Evolutionary conservation across 768 basidiomycete genomes (phyloP).

Genomic region (Austroboletus festivus): DNA sequence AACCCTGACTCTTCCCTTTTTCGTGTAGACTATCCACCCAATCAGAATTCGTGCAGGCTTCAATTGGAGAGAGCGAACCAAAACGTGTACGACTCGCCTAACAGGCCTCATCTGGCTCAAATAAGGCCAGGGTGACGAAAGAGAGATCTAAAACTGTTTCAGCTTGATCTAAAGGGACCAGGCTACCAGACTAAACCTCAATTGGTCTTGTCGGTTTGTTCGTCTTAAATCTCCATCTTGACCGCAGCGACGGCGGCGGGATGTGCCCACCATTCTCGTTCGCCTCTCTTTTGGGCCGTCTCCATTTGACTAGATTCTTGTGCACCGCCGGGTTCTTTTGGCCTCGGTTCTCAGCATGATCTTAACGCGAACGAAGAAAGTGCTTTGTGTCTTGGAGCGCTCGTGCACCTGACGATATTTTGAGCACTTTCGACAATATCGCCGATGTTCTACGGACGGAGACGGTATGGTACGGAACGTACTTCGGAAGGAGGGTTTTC

Average conservation of each 20-base stretch:
- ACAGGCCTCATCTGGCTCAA: conserved; percentile 1
- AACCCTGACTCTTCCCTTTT: conserved; percentile 15
- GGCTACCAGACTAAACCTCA: not conserved
- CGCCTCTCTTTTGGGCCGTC: conserved; percentile 19
- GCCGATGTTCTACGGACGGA: conserved; percentile 13
- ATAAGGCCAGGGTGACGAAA: not conserved
- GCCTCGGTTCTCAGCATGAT: conserved; percentile 3
- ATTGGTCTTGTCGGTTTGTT: conserved; percentile 1
- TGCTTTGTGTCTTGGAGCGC: conserved; percentile 1
- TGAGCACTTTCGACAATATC: conserved; percentile 7
- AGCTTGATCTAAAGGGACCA: conserved; percentile 11
- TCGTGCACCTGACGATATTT: conserved; percentile 4
- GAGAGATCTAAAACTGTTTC: conserved; percentile 16
- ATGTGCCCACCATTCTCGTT: conserved; percentile 8
- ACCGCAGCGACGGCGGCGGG: conserved; percentile 29
- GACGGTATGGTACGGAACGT: not conserved
- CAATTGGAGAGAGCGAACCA: not conserved
- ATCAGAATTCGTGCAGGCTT: not conserved
- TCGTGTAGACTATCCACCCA: not conserved
- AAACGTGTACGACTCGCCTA: not conserved
- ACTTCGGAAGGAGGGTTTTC: conserved; percentile 5
- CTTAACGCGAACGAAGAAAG: conserved; percentile 9
- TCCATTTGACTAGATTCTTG: conserved; percentile 20
- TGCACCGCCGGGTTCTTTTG: conserved; percentile 6
- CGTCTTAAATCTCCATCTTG: conserved; percentile 20